Evolutionary conservation across 768 basidiomycete genomes (phyloP).

Genomic region (Termitomyces sp.): DNA sequence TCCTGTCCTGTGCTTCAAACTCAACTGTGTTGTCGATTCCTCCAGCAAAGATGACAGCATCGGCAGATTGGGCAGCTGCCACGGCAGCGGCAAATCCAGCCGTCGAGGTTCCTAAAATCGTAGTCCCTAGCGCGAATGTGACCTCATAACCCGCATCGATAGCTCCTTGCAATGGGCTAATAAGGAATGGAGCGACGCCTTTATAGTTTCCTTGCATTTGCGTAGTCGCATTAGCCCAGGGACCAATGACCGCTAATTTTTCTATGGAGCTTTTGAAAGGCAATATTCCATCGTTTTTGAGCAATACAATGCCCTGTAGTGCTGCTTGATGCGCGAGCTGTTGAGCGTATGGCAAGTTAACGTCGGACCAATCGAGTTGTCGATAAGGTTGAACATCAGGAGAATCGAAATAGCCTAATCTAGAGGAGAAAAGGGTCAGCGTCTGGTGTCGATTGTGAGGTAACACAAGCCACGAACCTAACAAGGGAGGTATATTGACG

Average conservation of each 20-base stretch:
- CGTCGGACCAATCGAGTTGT: slow-evolving; percentile 41
- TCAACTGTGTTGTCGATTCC: slow-evolving; percentile 54
- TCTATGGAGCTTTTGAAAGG: slow-evolving; percentile 42
- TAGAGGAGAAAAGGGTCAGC: slow-evolving; percentile 12
- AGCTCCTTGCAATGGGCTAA: slow-evolving; percentile 47
- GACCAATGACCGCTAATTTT: slow-evolving; percentile 54
- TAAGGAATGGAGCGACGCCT: slow-evolving; percentile 49
- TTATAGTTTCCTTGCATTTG: slow-evolving; percentile 56
- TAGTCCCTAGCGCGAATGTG: slow-evolving; percentile 37
- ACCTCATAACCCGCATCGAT: slow-evolving; percentile 40
- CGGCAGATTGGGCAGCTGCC: slow-evolving; percentile 41
- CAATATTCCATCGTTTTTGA: slow-evolving; percentile 60
- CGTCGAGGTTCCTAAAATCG: slow-evolving; percentile 29
- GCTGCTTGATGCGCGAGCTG: slow-evolving; percentile 48
- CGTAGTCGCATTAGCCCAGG: slow-evolving; percentile 50
- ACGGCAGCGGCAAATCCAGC: slow-evolving; percentile 45
- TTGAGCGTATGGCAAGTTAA: slow-evolving; percentile 43
- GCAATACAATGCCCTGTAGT: slow-evolving; percentile 48
- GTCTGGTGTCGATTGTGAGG: neutral
- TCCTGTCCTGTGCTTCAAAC: slow-evolving; percentile 40
- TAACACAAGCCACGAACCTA: slow-evolving; percentile 27
- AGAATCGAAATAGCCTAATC: slow-evolving; percentile 55
- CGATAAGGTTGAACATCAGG: slow-evolving; percentile 44
- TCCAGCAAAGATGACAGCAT: slow-evolving; percentile 47
- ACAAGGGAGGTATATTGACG: slow-evolving; percentile 50